Conservation (phyloP, 495 filamentous ascomycete species). For the Talaromyces stipitatus region DNA sequence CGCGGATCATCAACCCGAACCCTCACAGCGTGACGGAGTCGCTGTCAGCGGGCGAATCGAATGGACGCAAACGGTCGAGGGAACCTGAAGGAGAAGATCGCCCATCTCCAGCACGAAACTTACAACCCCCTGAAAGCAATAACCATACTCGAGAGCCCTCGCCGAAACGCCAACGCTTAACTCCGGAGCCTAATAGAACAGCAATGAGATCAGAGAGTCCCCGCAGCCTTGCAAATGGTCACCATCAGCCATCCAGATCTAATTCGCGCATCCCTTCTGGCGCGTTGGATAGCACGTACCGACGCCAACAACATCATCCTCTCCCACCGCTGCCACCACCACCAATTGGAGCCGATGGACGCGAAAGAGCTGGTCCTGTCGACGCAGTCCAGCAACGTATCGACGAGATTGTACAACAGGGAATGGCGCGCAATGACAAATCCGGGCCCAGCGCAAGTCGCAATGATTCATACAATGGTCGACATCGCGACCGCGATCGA, state of each 20-base stretch:
- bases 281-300: background rate
- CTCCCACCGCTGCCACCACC: constrained; percentile 1
- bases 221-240: background rate
- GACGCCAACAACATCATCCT: constrained; percentile 6
- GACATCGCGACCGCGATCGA: background rate
- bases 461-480: constrained; percentile 2
- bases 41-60: constrained; percentile 10
- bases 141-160: constrained; percentile 16
- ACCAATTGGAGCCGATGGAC: constrained; percentile 11
- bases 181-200: background rate
- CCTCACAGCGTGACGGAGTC: constrained; percentile 13
- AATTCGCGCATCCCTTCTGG: constrained; percentile 3
- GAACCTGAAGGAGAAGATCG: constrained; percentile 27
- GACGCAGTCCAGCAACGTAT: constrained; percentile 28
- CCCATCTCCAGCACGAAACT: background rate
- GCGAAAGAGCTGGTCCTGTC: background rate
- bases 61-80: constrained; percentile 35
- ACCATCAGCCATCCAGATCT: background rate
- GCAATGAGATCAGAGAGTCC: background rate
- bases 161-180: constrained; percentile 30
- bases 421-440: background rate
- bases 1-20: constrained; percentile 25
- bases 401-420: constrained; percentile 24
- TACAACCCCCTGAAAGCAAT: background rate
- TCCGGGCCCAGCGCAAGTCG: constrained; percentile 10